A percentile compares a stretch with the other conserved stretches of the same genome.
These are phyloP conservation scores for Dionaea muscipula DNA, from an alignment of 179 eudicot species.

Conservation along the genomic window DNA sequence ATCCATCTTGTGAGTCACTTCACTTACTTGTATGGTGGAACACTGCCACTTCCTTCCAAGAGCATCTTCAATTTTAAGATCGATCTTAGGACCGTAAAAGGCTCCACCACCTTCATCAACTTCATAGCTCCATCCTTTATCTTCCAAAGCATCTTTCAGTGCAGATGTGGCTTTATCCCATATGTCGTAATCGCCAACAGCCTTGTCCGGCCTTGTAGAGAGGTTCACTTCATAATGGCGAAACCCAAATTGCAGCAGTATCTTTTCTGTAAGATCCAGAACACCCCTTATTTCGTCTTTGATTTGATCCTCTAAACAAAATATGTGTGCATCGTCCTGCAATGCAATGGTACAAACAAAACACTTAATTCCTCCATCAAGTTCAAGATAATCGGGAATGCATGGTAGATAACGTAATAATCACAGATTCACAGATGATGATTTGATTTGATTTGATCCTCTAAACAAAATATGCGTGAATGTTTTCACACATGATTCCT, in stretches of 20 bases:
- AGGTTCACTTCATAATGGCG: constrained; percentile 85
- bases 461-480: constrained; percentile 31
- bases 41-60: constrained; percentile 99
- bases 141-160: constrained; percentile 75
- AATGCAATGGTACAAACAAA: too few species aligned
- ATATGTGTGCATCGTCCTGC: constrained; percentile 97
- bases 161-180: constrained; percentile 90
- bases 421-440: too few species aligned
- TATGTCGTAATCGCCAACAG: constrained; percentile 92
- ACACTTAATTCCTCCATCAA: too few species aligned
- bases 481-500: neutral
- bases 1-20: too few species aligned
- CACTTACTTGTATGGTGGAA: constrained; percentile 77
- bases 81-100: constrained; percentile 95
- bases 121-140: constrained; percentile 91
- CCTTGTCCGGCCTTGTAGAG: constrained; percentile 85
- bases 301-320: constrained; percentile 89
- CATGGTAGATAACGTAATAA: too few species aligned
- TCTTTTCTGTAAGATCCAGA: constrained; percentile 81
- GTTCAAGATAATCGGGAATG: neutral
- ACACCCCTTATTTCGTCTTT: constrained; percentile 92
- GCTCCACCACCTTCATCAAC: constrained; percentile 98
- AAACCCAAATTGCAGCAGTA: constrained; percentile 82
- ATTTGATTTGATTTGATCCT: constrained; percentile 86
- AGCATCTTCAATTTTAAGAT: constrained; percentile 98